Conservation (phyloP, 441 rosid species). For the Erodium moschatum region DNA sequence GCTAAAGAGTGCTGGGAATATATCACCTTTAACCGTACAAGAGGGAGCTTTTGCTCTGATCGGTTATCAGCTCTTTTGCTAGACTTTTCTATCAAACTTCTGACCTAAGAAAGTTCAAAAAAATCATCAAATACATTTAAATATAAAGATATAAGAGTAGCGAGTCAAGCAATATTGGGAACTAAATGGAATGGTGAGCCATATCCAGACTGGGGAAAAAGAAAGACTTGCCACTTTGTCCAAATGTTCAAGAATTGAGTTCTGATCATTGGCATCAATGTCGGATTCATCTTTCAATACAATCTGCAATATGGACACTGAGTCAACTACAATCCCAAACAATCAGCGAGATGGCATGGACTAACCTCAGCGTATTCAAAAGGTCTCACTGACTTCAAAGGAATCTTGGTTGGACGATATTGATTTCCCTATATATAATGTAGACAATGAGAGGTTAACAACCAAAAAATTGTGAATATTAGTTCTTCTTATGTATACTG, state of each 20-base stretch:
- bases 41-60: constrained; percentile 75
- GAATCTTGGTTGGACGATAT: constrained; percentile 94
- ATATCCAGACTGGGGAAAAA: constrained; percentile 8
- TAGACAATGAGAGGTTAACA: constrained; percentile 7
- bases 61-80: constrained; percentile 41
- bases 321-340: constrained; percentile 21
- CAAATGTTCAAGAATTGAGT: constrained; percentile 82
- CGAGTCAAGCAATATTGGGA: not conserved
- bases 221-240: constrained; percentile 66
- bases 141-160: constrained; percentile 8
- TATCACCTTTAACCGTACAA: constrained; percentile 79
- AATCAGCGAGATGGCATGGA: constrained; percentile 9
- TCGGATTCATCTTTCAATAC: constrained; percentile 73
- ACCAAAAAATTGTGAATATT: constrained; percentile 9
- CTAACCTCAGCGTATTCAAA: constrained; percentile 87
- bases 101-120: constrained; percentile 41
- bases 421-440: constrained; percentile 62
- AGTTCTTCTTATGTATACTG: constrained; percentile 9
- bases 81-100: constrained; percentile 70
- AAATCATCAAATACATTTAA: constrained; percentile 18
- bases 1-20: not conserved
- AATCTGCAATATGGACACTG: constrained; percentile 43
- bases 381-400: constrained; percentile 89
- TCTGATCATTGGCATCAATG: constrained; percentile 90
- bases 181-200: constrained; percentile 4